Base-by-base conservation (phyloP, 495 filamentous ascomycete genomes). In the Lindgomyces ingoldianus region DNA sequence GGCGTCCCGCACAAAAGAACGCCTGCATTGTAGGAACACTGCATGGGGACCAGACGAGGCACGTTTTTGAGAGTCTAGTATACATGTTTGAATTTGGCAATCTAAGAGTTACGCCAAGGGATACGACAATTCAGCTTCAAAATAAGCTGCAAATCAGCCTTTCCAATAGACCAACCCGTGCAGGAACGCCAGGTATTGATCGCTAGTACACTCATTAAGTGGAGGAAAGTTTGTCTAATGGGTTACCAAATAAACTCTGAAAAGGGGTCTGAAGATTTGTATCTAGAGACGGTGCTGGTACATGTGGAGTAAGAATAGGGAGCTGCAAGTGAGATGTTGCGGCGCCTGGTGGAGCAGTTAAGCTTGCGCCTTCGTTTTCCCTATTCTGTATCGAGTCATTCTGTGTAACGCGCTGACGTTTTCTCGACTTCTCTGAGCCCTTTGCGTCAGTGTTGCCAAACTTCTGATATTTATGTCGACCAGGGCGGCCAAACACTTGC, bases 401-500 rank as follows among this genome's bases (percentile, higher is more conserved):
- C 19, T 30, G n/a, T 8, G 33, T 30, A 1, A 19, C 12, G 10
- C 50, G 53, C 33, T 2, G 19, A 18, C 54, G 58, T 18, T 59
- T 60, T 24, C 21, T 48, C 0, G 47, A 19, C 29, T 64, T 60
- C 47, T 56, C 61, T 25, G 64, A 4, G 21, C 21, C 25, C 9
- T 63, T 58, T 1, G 0, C 25, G 11, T 68, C 64, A 25, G 52
- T 27, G 14, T 45, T 22, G 4, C 60, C 66, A 55, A 46, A 57
- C 19, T 29, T 50, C 12, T 69, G 48, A 42, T 60, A 70, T 16
- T 62, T 65, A 26, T 60, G 53, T 0, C 70, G 39, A 10, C 60
- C 60, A 18, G 49, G 24, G n/a, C 70, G 45, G n/a, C 84, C 85
- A 70, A 91, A 91, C 0, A 92, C 62, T 52, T 79, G 75, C 71